These are phyloP conservation scores for Penicillium alfredii DNA, from an alignment of 495 filamentous ascomycete genomes.

Conservation along the genomic window DNA sequence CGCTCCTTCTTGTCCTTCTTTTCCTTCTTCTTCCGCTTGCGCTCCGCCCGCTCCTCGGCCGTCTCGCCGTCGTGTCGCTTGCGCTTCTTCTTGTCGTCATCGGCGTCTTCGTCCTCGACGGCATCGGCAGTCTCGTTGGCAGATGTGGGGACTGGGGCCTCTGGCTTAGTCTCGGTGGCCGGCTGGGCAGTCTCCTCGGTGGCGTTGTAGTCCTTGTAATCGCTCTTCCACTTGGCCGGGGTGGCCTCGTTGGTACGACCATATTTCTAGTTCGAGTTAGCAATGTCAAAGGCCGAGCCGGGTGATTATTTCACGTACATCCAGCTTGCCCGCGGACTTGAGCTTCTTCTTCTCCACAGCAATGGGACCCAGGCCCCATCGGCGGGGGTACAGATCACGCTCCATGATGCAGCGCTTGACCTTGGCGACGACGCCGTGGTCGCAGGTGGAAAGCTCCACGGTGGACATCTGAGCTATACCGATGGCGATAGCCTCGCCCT, in stretches of 20 bases:
- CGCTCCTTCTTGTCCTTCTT: constrained; percentile 68
- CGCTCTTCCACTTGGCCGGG: constrained; percentile 80
- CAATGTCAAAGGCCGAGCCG: too few relatives aligned
- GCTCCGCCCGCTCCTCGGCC: constrained; percentile 65
- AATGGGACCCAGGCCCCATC: constrained; percentile 91
- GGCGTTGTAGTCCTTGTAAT: constrained; percentile 81
- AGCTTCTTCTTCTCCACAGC: constrained; percentile 97
- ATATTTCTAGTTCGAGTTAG: constrained; percentile 59
- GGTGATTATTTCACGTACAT: constrained; percentile 64
- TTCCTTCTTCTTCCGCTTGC: constrained; percentile 70
- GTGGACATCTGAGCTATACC: constrained; percentile 95
- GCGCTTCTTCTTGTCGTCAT: constrained; percentile 62
- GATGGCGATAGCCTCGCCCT: constrained; percentile 95
- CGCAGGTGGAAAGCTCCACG: constrained; percentile 82
- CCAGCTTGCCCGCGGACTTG: constrained; percentile 93
- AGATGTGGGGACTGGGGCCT: constrained; percentile 32
- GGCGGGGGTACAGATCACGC: constrained; percentile 86
- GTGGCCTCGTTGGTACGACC: constrained; percentile 87
- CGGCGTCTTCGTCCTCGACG: constrained; percentile 39
- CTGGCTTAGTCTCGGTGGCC: constrained; percentile 35
- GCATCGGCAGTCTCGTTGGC: constrained; percentile 23
- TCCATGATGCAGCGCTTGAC: constrained; percentile 99
- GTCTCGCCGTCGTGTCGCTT: constrained; percentile 81
- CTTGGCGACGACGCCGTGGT: constrained; percentile 95
- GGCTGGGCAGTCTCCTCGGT: constrained; percentile 39